Evolutionary conservation across 495 filamentous ascomycete genomes (phyloP), one percentile per base, ranked within the genome.

Genomic region (Clohesyomyces aquaticus): DNA sequence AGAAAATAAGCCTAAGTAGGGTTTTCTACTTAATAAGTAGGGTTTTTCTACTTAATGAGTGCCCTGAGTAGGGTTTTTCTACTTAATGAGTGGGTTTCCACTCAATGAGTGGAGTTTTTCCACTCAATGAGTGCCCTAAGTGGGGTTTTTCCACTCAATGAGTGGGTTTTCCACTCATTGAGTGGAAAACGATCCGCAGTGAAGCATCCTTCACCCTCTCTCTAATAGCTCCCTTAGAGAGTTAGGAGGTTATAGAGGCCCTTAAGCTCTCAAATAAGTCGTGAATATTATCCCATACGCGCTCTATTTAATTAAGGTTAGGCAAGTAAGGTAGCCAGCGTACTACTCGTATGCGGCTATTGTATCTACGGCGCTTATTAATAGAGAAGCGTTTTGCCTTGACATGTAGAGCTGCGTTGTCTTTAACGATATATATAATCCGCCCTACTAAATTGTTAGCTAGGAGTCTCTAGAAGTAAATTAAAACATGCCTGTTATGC

Each of bases 381-480:
- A 46, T 19, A 46, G 42, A 46, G 42, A 46, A 19, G 42, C 42
- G 42, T 16, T 46, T 46, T 18, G 42, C 42, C 22, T 46, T 46
- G 16, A 19, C 42, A 19, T 16, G 42, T 46, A 19, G 42, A 46
- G 42, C 4, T 46, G 42, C 42, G 16, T 46, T 46, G 16, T 46
- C 42, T 19, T 46, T 19, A 4, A 46, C 16, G n/a, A 46, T 46
- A 19, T 46, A 46, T 3, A 46, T 19, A 14, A 18, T 19, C 22
- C 42, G n/a, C 3, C 16, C 42, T 19, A 46, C 16, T 46, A 46
- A 19, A 14, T 19, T n/a, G n/a, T n/a, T n/a, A n/a, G n/a, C n/a
- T n/a, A n/a, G n/a, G n/a, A n/a, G n/a, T n/a, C n/a, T n/a, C n/a
- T n/a, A n/a, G n/a, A n/a, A n/a, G n/a, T n/a, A n/a, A n/a, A n/a